Conservation (phyloP, 371 early-diverging fungal genomes). For the Apophysomyces trapeziformis region DNA sequence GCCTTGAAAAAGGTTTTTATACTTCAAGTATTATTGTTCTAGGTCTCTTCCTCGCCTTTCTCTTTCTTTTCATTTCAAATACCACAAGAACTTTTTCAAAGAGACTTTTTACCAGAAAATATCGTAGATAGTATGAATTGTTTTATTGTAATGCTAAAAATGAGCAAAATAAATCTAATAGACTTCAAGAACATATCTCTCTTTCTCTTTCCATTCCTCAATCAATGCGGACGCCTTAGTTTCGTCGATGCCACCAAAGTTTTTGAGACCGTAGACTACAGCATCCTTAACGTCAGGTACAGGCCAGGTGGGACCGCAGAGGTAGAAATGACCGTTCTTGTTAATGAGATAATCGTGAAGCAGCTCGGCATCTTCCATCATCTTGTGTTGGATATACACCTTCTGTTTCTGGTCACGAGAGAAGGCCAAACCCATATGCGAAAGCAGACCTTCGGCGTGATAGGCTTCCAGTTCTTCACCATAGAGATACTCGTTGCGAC, state of each 20-base stretch:
- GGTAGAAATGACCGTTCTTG: constrained; percentile 85
- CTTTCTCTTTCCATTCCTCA: constrained; percentile 91
- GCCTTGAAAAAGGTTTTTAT: no score
- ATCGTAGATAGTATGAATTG: neutral
- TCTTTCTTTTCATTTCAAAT: no score
- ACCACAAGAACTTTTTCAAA: no score
- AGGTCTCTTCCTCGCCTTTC: no score
- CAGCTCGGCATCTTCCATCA: constrained; percentile 81
- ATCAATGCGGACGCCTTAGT: constrained; percentile 73
- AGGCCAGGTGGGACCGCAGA: constrained; percentile 96
- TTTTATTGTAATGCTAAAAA: constrained; percentile 5
- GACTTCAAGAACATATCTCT: constrained; percentile 91
- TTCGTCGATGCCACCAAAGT: constrained; percentile 61
- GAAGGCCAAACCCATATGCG: constrained; percentile 89
- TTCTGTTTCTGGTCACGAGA: constrained; percentile 92
- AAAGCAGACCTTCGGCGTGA: constrained; percentile 82
- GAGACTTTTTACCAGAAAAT: neutral
- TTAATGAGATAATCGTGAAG: constrained; percentile 76
- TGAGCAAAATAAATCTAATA: constrained; percentile 57
- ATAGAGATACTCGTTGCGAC: constrained; percentile 91
- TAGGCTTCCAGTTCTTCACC: constrained; percentile 95
- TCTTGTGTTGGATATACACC: constrained; percentile 94
- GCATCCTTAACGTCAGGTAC: constrained; percentile 94
- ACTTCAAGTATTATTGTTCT: no score
- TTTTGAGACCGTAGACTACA: constrained; percentile 76